Evolutionary conservation across 306 rosid species (phyloP), one percentile per base, ranked within the genome.

Genomic region (Astragalus membranaceus): DNA sequence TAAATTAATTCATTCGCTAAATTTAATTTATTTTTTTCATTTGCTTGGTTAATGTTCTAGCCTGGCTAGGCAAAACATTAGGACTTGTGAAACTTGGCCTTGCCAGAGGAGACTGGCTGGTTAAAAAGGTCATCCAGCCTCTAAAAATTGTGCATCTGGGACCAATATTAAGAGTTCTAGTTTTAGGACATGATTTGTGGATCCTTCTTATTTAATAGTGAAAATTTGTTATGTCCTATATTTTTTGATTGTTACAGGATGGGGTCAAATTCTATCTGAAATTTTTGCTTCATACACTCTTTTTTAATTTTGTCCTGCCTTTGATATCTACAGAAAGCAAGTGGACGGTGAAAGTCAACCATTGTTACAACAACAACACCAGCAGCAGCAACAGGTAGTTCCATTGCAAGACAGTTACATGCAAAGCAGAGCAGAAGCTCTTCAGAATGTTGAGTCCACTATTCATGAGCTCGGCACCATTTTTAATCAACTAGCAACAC

Each of bases 381-480:
- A 88, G 11, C 96, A 88, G 56, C 88, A 93, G 54, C 81, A 88
- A 43, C 84, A 95, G 79, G 10, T 91, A 74, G 97, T 85, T 76
- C 96, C 97, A 0, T 79, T 91, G 84, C 99, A 91, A 84, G 99
- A 91, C 64, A 85, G 83, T 74, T 95, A 86, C 89, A 91, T 91
- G 96, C 99, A 95, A 81, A 95, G 96, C 87, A 82, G 97, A 77
- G 96, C 97, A 79, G 97, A 95, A 85, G 96, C 99, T 73, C 88
- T 95, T 80, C 99, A 91, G 71, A 95, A 91, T 80, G 96, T 89
- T 29, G 97, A 95, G 84, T 95, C 97, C 73, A 95, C 97, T 51
- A 91, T 95, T 76, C 97, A 95, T 75, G 97, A 95, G 78, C 88
- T 95, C 63, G 71, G 99, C 88, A 91, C 56, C 85, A 95, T 95